These are phyloP conservation scores for Ramichloridium luteum DNA, from an alignment of 2,329 filamentous ascomycete genomes.

Conservation along the genomic window DNA sequence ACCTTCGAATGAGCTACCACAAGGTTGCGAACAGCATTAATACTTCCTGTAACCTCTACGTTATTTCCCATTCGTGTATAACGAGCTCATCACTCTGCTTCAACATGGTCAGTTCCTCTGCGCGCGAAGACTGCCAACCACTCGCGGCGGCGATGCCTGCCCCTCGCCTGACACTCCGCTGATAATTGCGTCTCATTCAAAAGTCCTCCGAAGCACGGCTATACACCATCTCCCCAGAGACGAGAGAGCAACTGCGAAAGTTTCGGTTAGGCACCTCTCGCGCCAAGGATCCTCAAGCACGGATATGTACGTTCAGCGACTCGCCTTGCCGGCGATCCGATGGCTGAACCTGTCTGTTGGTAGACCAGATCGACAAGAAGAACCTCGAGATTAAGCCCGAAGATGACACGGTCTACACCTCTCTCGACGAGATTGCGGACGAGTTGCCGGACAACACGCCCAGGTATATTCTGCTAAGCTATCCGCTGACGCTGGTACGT, in stretches of 20 bases:
- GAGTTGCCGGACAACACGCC: conserved; percentile 88
- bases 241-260: conserved; percentile 80
- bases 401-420: conserved; percentile 68
- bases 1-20: neutral
- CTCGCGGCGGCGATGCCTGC: conserved; percentile 21
- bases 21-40: too few relatives aligned
- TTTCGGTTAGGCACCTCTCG: conserved; percentile 86
- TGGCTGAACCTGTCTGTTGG: neutral
- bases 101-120: neutral
- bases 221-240: conserved; percentile 86
- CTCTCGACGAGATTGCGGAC: conserved; percentile 68
- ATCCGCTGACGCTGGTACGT: conserved; percentile 75
- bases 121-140: neutral
- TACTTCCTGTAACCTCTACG: neutral
- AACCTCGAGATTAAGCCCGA: conserved; percentile 79
- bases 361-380: conserved; percentile 82
- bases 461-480: conserved; percentile 78
- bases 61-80: neutral
- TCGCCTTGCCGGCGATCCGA: neutral
- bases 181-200: conserved; percentile 4
- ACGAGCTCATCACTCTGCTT: too few relatives aligned
- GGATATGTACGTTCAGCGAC: conserved; percentile 66
- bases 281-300: conserved; percentile 73
- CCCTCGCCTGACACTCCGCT: conserved; percentile 1
- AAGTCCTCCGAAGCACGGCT: conserved; percentile 72